Conservation (phyloP, 2,329 filamentous ascomycete genomes). For the Metarhizium anisopliae region DNA sequence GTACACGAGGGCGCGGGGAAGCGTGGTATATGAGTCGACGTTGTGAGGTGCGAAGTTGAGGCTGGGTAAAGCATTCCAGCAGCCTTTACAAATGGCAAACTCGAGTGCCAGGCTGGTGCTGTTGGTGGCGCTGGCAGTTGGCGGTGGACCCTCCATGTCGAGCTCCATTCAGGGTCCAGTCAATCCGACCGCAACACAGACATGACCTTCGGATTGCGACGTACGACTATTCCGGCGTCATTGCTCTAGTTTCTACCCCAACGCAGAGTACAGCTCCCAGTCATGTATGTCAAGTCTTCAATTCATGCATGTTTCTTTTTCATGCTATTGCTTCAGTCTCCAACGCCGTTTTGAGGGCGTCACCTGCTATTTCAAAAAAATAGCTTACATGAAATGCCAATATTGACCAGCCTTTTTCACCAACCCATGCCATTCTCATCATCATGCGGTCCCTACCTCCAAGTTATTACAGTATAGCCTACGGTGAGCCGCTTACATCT, state of each 20-base stretch:
- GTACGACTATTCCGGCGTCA: too few relatives aligned
- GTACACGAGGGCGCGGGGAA: neutral
- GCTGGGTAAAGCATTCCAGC: too few relatives aligned
- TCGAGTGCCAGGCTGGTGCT: too few relatives aligned
- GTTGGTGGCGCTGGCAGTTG: too few relatives aligned
- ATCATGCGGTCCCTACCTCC: neutral
- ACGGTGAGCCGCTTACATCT: neutral
- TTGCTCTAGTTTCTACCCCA: neutral
- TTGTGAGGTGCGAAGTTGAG: too few relatives aligned
- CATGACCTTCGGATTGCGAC: too few relatives aligned
- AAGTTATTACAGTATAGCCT: neutral
- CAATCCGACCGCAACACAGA: too few relatives aligned
- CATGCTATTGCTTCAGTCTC: neutral
- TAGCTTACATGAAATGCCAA: slow-evolving; percentile 4
- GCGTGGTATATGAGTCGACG: neutral
- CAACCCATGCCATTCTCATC: neutral
- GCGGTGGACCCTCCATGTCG: too few relatives aligned
- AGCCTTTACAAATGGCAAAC: too few relatives aligned
- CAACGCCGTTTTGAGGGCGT: slow-evolving; percentile 4
- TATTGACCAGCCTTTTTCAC: neutral
- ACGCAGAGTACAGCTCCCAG: neutral
- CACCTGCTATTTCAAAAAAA: neutral
- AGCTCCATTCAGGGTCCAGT: too few relatives aligned
- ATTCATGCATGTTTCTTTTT: neutral
- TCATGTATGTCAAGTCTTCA: neutral